Base-by-base conservation (phyloP, 352 stramenopile species). In the Globisporangium cylindrosporum region DNA sequence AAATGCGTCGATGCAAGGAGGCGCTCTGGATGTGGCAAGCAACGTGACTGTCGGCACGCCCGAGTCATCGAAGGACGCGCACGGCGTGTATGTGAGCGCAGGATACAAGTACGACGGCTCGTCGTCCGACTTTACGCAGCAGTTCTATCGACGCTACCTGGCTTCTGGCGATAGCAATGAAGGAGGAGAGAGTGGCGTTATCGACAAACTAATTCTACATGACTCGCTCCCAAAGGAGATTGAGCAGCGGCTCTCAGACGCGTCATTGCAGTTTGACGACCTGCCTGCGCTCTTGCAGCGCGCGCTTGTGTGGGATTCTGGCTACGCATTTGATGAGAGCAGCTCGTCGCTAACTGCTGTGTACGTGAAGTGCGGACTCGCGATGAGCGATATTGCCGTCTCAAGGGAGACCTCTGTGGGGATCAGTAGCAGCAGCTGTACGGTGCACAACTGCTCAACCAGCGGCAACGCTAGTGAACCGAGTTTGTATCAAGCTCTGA, bases 381-480 rank as follows among this genome's bases (percentile, higher is more conserved):
- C 59, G 15, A 87, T 84, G 79, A 59, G 54, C 27, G 75, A 81
- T 22, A 73, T 87, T 36, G 77, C 72, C 4, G 20, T 81, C 12
- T 46, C 73, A 4, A 46, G 4, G 0, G 48, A 55, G 20, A 10
- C 10, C 15, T 9, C n/a, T 25, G 18, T 29, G n/a, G 20, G n/a
- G 49, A 34, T 18, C n/a, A 29, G n/a, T 66, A 27, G 15, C 76
- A 68, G 55, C 32, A 62, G 64, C 5, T 78, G 71, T 67, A 46
- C 59, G 27, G 15, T 68, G 29, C 62, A 55, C 32, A 66, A 74
- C 63, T 66, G 67, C 62, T 66, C 25, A n/a, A 22, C 34, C 54
- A 68, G 24, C 10, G 46, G n/a, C 34, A 53, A 24, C 51, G 14
- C 9, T 14, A 41, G 36, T 15, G 38, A 7, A 7, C 38, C 38